Percentiles rank a stretch among this genome's conserved stretches.
These are phyloP conservation scores for Selaginella tamariscina DNA, from an alignment of 75 land plant genomes.

Conservation along the genomic window DNA sequence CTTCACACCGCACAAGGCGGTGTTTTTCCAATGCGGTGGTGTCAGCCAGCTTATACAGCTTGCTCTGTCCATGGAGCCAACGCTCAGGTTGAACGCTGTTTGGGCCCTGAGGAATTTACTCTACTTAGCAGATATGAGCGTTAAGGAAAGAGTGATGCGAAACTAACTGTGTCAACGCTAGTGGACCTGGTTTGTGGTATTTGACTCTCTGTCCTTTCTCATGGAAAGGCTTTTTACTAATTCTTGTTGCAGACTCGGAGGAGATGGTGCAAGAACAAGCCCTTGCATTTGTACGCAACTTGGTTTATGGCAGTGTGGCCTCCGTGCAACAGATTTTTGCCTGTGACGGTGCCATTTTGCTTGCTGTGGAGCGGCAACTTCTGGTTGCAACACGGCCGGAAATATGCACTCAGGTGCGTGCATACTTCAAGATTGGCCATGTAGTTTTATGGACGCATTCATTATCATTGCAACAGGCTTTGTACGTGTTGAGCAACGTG, in stretches of 20 bases:
- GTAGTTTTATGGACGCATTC: neutral
- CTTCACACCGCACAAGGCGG: constrained; percentile 49
- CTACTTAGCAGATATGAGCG: constrained; percentile 51
- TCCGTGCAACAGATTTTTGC: constrained; percentile 53
- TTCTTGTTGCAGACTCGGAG: constrained; percentile 53
- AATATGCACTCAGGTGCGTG: constrained; percentile 63
- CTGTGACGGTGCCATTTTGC: constrained; percentile 44
- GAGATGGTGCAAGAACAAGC: constrained; percentile 80
- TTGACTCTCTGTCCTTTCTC: neutral
- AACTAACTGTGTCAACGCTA: constrained; percentile 51
- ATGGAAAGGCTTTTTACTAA: neutral
- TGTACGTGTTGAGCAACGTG: constrained; percentile 70
- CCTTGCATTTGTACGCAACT: constrained; percentile 70
- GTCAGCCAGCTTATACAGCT: constrained; percentile 54
- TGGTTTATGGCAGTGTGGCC: constrained; percentile 63
- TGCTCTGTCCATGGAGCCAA: constrained; percentile 75
- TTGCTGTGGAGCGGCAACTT: constrained; percentile 57
- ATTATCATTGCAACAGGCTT: constrained; percentile 38
- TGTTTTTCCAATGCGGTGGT: constrained; percentile 49
- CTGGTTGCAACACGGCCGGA: constrained; percentile 34
- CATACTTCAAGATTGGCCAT: no score
- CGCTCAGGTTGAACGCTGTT: constrained; percentile 59
- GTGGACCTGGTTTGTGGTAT: constrained; percentile 71
- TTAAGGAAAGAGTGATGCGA: constrained; percentile 51
- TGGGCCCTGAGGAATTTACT: constrained; percentile 80